phyloP scores from a whole-genome alignment of 2,329 filamentous ascomycete species.

The Cercospora canescens region DNA sequence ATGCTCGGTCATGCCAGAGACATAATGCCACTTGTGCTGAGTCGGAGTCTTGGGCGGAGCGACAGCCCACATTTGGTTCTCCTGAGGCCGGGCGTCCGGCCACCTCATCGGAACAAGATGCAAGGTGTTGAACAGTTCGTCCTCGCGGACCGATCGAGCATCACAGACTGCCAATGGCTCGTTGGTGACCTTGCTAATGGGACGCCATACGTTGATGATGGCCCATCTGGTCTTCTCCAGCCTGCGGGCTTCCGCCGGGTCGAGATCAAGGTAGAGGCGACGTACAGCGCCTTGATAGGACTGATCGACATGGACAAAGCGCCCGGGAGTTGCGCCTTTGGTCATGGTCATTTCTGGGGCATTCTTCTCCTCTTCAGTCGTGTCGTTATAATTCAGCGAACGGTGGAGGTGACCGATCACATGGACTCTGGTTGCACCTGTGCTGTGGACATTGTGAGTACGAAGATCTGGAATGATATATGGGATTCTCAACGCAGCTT shows the following conservation, averaged over 20 bases:
- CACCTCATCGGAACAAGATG: conserved; percentile 11
- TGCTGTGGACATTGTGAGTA: neutral
- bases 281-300: conserved; percentile 9
- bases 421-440: conserved; percentile 7
- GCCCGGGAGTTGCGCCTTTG: conserved; percentile 2
- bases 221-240: conserved; percentile 13
- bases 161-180: conserved; percentile 12
- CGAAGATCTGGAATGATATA: neutral
- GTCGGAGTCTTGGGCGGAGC: neutral
- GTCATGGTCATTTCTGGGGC: conserved; percentile 13
- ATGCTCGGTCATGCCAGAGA: conserved; percentile 7
- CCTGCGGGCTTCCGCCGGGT: conserved; percentile 1
- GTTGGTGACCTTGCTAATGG: conserved; percentile 1
- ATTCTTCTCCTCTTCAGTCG: neutral
- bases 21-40: conserved; percentile 15
- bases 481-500: neutral
- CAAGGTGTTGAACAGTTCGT: conserved; percentile 13
- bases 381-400: conserved; percentile 5
- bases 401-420: conserved; percentile 8
- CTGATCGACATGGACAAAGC: conserved; percentile 12
- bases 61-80: conserved; percentile 10
- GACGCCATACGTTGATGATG: conserved; percentile 18
- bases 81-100: neutral
- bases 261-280: conserved; percentile 4
- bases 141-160: conserved; percentile 6